phyloP scores from a whole-genome alignment of 2,329 filamentous ascomycete genomes.

The Sporothrix curviconia region DNA sequence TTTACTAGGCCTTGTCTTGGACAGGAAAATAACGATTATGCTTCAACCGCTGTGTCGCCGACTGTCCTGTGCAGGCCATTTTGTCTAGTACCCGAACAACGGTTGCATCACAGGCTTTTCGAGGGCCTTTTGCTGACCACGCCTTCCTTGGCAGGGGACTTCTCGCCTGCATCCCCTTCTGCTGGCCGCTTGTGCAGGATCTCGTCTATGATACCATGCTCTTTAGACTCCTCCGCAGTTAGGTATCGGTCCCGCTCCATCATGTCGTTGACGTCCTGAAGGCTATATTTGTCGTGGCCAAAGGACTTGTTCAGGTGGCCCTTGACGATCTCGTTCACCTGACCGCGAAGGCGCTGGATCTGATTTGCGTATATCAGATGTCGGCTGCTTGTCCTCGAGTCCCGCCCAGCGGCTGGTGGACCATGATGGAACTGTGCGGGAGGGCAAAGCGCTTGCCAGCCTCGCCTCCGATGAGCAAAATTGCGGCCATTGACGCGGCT shows the following conservation, averaged over 20 bases:
- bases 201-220: constrained; percentile 87
- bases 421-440: constrained; percentile 93
- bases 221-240: constrained; percentile 78
- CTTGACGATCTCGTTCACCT: constrained; percentile 86
- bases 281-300: constrained; percentile 65
- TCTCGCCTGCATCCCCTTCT: background rate
- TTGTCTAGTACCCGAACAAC: too few species aligned
- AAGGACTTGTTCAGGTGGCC: constrained; percentile 74
- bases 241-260: constrained; percentile 98
- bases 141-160: too few species aligned
- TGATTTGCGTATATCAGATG: constrained; percentile 96
- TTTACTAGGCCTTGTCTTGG: too few species aligned
- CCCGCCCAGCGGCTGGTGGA: constrained; percentile 85
- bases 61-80: too few species aligned
- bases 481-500: constrained; percentile 88
- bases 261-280: constrained; percentile 82
- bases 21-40: too few species aligned
- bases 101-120: too few species aligned
- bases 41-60: too few species aligned
- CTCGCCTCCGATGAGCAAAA: constrained; percentile 80
- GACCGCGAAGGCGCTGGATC: constrained; percentile 77
- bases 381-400: constrained; percentile 63
- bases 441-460: constrained; percentile 80
- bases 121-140: too few species aligned
- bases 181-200: constrained; percentile 62